Evolutionary conservation across 805 yeast genomes (phyloP), one percentile per base, ranked within the genome.

Genomic region (Yarrowia alimentaria): DNA sequence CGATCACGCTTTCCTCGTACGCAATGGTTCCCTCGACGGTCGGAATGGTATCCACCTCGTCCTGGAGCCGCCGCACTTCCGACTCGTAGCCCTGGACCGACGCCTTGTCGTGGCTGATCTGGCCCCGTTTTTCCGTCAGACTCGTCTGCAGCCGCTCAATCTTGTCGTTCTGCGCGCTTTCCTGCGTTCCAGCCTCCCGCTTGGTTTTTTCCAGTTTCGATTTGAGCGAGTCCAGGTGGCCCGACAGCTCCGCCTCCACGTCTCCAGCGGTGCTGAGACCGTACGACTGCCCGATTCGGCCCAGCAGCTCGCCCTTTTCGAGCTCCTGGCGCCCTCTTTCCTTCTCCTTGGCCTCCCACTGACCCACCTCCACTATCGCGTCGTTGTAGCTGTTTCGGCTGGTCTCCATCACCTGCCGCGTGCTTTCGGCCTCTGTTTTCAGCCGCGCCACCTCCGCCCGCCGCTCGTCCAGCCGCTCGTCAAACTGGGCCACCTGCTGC

Each of bases 361-460:
- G 73, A 5, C 91, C 94, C 55, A 78, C 79, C 43, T 68, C 37
- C 24, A 78, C 66, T 1, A 76, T 73, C 7, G 71, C 61, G 1
- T 59, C 54, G 53, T 70, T 72, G 28, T 68, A 68, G 1, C 64
- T 56, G 1, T 55, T 53, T 55, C 79, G 37, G 69, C 2, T 61
- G 28, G 0, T 28, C 32, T 3, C 60, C 58, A 4, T 72, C 57
- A 2, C 56, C 53, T 0, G 25, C 49, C 30, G 67, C 70, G 31
- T 58, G 37, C 1, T 29, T 13, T 53, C 51, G 2, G 71, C 56
- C 4, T 57, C 51, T 1, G 22, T 43, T 17, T 66, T 68, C 13
- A 65, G 28, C 1, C 52, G 43, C 3, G 54, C 55, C 4, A 72
- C 59, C 4, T 64, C 64, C 4, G 18, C 26, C 13, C 33, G 10